Conservation (phyloP, 805 yeast species). For the Pichia membranifaciens region DNA sequence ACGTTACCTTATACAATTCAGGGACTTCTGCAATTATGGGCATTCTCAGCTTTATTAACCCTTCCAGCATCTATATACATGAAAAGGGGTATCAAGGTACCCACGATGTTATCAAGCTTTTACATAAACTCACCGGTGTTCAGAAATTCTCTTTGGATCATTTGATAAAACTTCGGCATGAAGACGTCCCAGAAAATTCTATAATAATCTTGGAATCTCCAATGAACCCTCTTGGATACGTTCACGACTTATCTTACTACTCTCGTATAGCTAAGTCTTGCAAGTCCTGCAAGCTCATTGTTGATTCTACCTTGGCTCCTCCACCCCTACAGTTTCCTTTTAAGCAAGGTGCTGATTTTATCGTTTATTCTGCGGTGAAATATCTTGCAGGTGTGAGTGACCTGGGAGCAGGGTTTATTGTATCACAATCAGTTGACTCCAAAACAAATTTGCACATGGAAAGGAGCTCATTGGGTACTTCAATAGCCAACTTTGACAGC, state of each 20-base stretch:
- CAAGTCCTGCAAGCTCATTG: slow-evolving; percentile 37
- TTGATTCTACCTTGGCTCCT: slow-evolving; percentile 53
- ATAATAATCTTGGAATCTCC: slow-evolving; percentile 49
- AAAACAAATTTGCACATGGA: slow-evolving; percentile 34
- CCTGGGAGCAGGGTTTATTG: slow-evolving; percentile 46
- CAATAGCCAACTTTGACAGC: slow-evolving; percentile 46
- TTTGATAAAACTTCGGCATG: slow-evolving; percentile 25
- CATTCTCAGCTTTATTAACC: slow-evolving; percentile 41
- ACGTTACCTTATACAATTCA: slow-evolving; percentile 43
- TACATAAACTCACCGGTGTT: slow-evolving; percentile 37
- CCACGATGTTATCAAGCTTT: slow-evolving; percentile 41
- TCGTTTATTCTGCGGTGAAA: slow-evolving; percentile 52
- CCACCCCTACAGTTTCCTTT: slow-evolving; percentile 52
- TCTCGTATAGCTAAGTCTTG: slow-evolving; percentile 39
- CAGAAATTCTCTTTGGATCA: slow-evolving; percentile 32
- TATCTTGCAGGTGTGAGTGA: slow-evolving; percentile 53
- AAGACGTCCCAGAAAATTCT: slow-evolving; percentile 35
- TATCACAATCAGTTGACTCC: slow-evolving; percentile 33
- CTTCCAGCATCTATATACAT: slow-evolving; percentile 39
- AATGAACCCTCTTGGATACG: slow-evolving; percentile 46
- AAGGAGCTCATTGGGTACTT: slow-evolving; percentile 43
- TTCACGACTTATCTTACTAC: slow-evolving; percentile 37
- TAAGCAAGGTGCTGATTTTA: slow-evolving; percentile 45
- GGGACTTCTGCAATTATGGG: slow-evolving; percentile 51
- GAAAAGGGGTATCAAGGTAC: slow-evolving; percentile 48